Conservation (phyloP, 1,139 yeast species). For the Pneumocystis carinii region DNA sequence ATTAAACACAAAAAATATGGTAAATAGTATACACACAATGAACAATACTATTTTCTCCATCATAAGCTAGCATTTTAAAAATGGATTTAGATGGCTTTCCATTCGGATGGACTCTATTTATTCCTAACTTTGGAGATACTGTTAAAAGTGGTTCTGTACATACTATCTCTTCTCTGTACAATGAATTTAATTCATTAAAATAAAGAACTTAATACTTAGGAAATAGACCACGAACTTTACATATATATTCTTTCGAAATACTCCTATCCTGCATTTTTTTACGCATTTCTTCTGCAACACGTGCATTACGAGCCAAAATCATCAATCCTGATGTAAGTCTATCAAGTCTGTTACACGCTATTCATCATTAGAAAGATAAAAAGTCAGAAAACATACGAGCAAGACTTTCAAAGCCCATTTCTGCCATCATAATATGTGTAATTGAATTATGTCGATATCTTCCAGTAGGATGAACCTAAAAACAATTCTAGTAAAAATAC, state of each 20-base stretch:
- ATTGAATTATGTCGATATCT: conserved; percentile 75
- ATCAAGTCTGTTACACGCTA: conserved; percentile 65
- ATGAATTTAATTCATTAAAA: conserved; percentile 1
- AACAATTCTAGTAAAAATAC: neutral
- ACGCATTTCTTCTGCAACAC: conserved; percentile 66
- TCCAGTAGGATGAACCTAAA: conserved; percentile 73
- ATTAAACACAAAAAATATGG: neutral
- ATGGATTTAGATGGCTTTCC: conserved; percentile 47
- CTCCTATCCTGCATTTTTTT: conserved; percentile 60
- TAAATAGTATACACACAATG: conserved; percentile 19
- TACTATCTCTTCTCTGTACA: conserved; percentile 26
- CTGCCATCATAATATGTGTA: conserved; percentile 64
- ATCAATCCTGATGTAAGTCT: conserved; percentile 85
- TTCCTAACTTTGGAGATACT: conserved; percentile 61
- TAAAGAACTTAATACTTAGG: conserved; percentile 27
- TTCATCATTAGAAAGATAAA: neutral
- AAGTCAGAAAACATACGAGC: conserved; percentile 29
- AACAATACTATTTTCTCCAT: conserved; percentile 53
- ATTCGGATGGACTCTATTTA: conserved; percentile 49
- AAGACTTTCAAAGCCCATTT: conserved; percentile 30
- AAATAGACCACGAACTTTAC: conserved; percentile 75
- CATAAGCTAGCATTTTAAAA: conserved; percentile 46
- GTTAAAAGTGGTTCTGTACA: conserved; percentile 62
- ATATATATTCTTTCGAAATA: conserved; percentile 70
- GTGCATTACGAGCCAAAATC: conserved; percentile 75